Conservation (phyloP, 2,329 filamentous ascomycete genomes). For the Cryphonectria carpinicola region DNA sequence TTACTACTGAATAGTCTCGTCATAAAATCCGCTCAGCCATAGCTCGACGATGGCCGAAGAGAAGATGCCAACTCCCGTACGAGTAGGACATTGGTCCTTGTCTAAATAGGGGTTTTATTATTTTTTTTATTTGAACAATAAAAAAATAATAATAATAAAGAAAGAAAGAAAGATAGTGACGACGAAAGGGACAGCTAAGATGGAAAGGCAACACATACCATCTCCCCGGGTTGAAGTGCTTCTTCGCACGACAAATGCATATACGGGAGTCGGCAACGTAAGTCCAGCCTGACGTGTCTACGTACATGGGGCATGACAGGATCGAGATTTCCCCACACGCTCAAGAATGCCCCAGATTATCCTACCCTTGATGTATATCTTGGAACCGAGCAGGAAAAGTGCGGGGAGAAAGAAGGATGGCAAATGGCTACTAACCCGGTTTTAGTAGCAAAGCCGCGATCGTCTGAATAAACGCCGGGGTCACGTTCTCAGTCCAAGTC, state of each 20-base stretch:
- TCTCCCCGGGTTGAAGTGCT: background rate
- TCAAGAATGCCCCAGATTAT: background rate
- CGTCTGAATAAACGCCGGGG: background rate
- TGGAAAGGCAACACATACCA: background rate
- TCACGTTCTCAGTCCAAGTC: background rate
- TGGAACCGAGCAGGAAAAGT: background rate
- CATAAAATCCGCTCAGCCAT: background rate
- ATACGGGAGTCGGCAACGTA: background rate
- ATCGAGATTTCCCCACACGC: background rate
- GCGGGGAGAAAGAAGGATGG: background rate
- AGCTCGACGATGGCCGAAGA: background rate
- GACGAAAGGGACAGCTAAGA: background rate
- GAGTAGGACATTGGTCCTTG: background rate
- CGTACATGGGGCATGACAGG: background rate
- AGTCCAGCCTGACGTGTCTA: background rate
- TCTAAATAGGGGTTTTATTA: too few species aligned
- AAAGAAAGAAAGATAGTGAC: background rate
- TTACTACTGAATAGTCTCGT: background rate
- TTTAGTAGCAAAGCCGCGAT: background rate
- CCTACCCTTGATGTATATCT: background rate
- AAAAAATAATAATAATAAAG: too few species aligned
- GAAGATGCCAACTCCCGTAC: background rate
- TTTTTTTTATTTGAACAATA: too few species aligned
- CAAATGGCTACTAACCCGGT: background rate
- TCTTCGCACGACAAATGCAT: background rate